These are phyloP conservation scores for Phytophthora pluvialis DNA, from an alignment of 352 stramenopile genomes.

Conservation along the genomic window DNA sequence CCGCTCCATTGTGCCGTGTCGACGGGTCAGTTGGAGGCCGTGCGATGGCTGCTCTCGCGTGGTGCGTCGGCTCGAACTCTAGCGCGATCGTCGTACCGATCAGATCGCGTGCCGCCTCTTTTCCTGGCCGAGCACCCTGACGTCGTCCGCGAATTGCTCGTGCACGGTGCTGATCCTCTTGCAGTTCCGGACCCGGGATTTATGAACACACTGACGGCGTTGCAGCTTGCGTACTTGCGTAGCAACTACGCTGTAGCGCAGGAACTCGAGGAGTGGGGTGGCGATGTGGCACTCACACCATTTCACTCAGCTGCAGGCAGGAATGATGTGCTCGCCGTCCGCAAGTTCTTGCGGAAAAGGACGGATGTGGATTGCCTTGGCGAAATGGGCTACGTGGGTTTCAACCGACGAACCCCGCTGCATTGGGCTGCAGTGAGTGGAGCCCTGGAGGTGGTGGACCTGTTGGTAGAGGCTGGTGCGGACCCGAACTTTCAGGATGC, in stretches of 20 bases:
- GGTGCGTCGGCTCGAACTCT: slow-evolving; percentile 58
- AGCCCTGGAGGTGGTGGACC: slow-evolving; percentile 56
- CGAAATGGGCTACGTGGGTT: slow-evolving; percentile 80
- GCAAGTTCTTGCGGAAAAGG: slow-evolving; percentile 68
- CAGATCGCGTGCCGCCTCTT: slow-evolving; percentile 75
- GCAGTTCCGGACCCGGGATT: slow-evolving; percentile 75
- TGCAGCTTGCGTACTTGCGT: slow-evolving; percentile 81
- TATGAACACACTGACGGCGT: slow-evolving; percentile 82
- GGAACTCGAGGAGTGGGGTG: slow-evolving; percentile 81
- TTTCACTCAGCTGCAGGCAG: slow-evolving; percentile 70
- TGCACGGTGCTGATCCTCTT: slow-evolving; percentile 69
- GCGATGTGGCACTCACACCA: slow-evolving; percentile 80
- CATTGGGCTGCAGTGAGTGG: slow-evolving; percentile 84
- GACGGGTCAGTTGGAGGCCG: slow-evolving; percentile 68
- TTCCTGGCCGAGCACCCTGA: slow-evolving; percentile 77
- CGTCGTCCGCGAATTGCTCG: slow-evolving; percentile 67
- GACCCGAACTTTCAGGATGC: slow-evolving; percentile 83
- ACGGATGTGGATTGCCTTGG: slow-evolving; percentile 73
- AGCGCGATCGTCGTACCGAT: slow-evolving; percentile 69
- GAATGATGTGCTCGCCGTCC: slow-evolving; percentile 63
- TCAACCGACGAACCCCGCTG: slow-evolving; percentile 81
- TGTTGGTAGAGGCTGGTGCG: slow-evolving; percentile 70
- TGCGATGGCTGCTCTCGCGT: slow-evolving; percentile 72
- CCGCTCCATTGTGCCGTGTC: slow-evolving; percentile 82
- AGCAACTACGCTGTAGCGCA: slow-evolving; percentile 79